Evolutionary conservation across 345 rosid genomes (phyloP), one percentile per base, ranked within the genome.

Genomic region (Ceriops zippeliana): DNA sequence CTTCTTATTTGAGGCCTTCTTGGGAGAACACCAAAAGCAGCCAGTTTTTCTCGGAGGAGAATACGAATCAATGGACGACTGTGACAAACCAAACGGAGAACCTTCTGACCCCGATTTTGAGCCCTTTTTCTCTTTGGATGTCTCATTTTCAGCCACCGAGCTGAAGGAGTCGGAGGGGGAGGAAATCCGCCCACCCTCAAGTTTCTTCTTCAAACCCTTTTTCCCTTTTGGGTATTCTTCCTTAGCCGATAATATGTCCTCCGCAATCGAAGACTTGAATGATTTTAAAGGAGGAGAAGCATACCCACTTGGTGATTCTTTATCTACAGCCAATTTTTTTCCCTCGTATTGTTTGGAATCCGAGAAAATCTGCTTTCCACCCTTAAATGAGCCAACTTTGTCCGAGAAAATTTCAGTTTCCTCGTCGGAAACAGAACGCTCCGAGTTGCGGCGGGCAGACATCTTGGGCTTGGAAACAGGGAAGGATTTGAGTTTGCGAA

Each of bases 1-100:
- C 37, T 35, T 75, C 31, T 71, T 85, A 47, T 73, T 38, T 38
- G 47, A 11, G 4, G 61, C 54, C 70, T 46, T 82, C 54, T 77
- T 85, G 3, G 90, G 90, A 28, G 90, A 90, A 69, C 87, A 89
- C 86, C 87, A 86, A 61, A 91, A 86, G 67, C 85, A 87, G n/a
- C 93, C 88, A 8, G 62, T 53, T 72, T 69, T 67, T 54, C 51
- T 71, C 0, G 91, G 89, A 2, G 92, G 90, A 69, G 97, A 84
- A 35, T 22, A 5, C 24, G 58, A 54, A 54, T 54, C 28, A 22
- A 7, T 54, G 30, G 27, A 26, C 58, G 81, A 79, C 47, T 65
- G 64, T 0, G 81, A 53, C 7, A 76, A 73, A 42, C 75, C 63
- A 58, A 56, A 27, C 46, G 66, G 73, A 67, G 78, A 78, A 34